Evolutionary conservation across 2,329 filamentous ascomycete species (phyloP).

Genomic region (Phaeophleospora eucalypticola): DNA sequence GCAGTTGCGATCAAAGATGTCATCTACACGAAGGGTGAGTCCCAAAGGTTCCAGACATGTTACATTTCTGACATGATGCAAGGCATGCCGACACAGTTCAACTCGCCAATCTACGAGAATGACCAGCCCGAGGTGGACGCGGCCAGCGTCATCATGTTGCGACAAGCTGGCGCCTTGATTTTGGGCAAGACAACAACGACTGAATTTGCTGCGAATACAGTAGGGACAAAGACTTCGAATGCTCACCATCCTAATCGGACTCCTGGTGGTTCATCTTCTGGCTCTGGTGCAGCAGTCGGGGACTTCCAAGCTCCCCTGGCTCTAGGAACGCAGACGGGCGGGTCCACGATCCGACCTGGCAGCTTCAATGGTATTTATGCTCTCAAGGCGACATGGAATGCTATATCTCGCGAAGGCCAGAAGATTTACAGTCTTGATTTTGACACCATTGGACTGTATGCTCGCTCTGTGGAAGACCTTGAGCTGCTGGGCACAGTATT

Average conservation of each 20-base stretch:
- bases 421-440: constrained; percentile 56
- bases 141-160: constrained; percentile 49
- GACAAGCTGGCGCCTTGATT: constrained; percentile 55
- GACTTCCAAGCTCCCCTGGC: constrained; percentile 60
- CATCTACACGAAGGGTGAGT: constrained; percentile 52
- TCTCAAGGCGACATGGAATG: constrained; percentile 63
- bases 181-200: constrained; percentile 60
- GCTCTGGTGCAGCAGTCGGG: constrained; percentile 62
- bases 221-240: constrained; percentile 53
- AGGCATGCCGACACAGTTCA: constrained; percentile 55
- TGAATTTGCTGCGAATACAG: constrained; percentile 57
- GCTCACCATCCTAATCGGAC: constrained; percentile 52
- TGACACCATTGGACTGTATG: constrained; percentile 61
- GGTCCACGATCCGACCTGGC: constrained; percentile 60
- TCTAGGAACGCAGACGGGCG: constrained; percentile 64
- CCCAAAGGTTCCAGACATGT: background rate
- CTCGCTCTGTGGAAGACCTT: constrained; percentile 56
- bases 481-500: constrained; percentile 54
- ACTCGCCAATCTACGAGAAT: constrained; percentile 52
- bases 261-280: constrained; percentile 64
- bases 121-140: constrained; percentile 49
- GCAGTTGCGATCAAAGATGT: constrained; percentile 60
- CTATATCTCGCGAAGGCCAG: constrained; percentile 59
- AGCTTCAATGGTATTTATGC: constrained; percentile 63
- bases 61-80: background rate